Base-by-base conservation (phyloP, 805 yeast genomes). In the Yarrowia alimentaria region DNA sequence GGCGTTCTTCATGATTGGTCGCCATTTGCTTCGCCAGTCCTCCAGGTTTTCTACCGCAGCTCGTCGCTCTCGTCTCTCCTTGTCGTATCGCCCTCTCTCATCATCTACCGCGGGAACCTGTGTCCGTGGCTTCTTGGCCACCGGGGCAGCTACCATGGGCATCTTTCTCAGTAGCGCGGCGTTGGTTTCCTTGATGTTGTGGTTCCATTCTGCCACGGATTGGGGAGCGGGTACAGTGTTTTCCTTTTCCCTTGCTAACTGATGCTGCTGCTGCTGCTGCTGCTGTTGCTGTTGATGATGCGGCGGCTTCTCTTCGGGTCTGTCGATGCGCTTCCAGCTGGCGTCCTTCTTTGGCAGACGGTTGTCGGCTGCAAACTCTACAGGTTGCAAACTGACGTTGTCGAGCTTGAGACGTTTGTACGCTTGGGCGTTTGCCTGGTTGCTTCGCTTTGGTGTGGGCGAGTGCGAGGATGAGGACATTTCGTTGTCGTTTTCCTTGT, bases 21-120 rank as follows among this genome's bases (percentile, higher is more conserved):
- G 20, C 50, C 50, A 43, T 20, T 31, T 43, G 37, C 50, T 30
- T 43, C 50, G 13, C 50, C 50, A 43, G 9, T 30, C 50, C 18
- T 43, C 37, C 21, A 43, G 21, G 11, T 43, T 43, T 6, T 43
- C 50, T 9, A 43, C 31, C 4, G 50, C 50, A 6, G 25, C 47
- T 3, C 30, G 35, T n/a, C n/a, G n/a, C n/a, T n/a, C n/a, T n/a
- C n/a, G n/a, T n/a, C n/a, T n/a, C n/a, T n/a, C n/a, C n/a, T n/a
- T n/a, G n/a, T n/a, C n/a, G n/a, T n/a, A n/a, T n/a, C n/a, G n/a
- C n/a, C n/a, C n/a, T n/a, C n/a, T n/a, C n/a, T n/a, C n/a, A n/a
- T n/a, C n/a, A n/a, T n/a, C n/a, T n/a, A n/a, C n/a, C n/a, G n/a
- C n/a, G n/a, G n/a, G n/a, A n/a, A n/a, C n/a, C n/a, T n/a, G n/a